Percentiles rank a stretch among this genome's conserved stretches.
Evolutionary conservation across 1,284 basidiomycete species (phyloP).

Genomic region (Ustilago lituana): DNA sequence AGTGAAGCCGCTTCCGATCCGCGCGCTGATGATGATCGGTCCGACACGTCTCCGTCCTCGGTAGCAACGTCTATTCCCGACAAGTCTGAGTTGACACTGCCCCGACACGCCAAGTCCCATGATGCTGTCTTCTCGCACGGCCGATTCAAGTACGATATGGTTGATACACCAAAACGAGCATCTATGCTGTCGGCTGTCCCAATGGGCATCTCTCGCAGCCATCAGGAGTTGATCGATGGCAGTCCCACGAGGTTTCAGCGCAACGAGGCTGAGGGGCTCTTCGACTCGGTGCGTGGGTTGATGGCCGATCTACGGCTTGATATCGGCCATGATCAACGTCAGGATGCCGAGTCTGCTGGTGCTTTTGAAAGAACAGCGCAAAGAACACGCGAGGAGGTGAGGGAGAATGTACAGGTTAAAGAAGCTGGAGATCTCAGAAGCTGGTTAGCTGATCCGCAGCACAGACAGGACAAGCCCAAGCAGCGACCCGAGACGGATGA

Average conservation of each 20-base stretch:
- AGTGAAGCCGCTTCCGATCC: too few species aligned
- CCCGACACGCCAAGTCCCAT: not conserved
- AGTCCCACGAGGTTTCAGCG: slow-evolving; percentile 6
- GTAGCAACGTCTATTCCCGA: slow-evolving; percentile 5
- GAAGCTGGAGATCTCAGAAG: slow-evolving; percentile 4
- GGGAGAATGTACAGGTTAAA: too few species aligned
- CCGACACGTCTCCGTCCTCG: slow-evolving; percentile 9
- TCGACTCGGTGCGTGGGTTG: slow-evolving; percentile 22
- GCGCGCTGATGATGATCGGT: not conserved
- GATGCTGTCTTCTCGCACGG: slow-evolving; percentile 1
- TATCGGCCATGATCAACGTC: not conserved
- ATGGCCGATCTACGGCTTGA: slow-evolving; percentile 16
- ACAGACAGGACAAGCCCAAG: not conserved
- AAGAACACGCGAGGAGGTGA: too few species aligned
- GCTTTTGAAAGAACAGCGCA: too few species aligned
- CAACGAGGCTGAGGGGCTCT: slow-evolving; percentile 7
- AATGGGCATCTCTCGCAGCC: slow-evolving; percentile 20
- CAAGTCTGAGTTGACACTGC: not conserved
- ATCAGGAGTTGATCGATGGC: slow-evolving; percentile 22
- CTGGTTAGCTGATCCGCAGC: not conserved
- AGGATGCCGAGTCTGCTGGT: not conserved
- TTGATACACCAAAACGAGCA: slow-evolving; percentile 2
- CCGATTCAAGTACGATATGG: not conserved
- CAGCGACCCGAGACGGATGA: not conserved
- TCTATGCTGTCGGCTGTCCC: slow-evolving; percentile 4